Evolutionary conservation across 805 yeast genomes (phyloP), one percentile per base, ranked within the genome.

Genomic region (Candida odintsovae): DNA sequence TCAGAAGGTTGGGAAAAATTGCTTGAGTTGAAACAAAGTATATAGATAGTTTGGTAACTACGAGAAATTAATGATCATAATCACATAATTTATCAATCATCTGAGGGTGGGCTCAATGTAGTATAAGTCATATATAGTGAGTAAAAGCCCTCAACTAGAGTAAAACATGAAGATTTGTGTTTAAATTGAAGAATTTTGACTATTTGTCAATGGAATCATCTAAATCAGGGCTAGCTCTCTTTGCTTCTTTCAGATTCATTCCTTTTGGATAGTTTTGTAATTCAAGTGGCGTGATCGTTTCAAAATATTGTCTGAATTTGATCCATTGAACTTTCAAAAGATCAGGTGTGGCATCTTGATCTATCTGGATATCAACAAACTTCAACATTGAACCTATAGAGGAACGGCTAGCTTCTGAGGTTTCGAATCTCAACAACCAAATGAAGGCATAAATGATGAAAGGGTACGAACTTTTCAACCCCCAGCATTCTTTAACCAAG

Each of bases 1-100:
- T 72, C 85, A 3, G 82, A 77, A 31, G 94, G 89, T 2, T 90
- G 92, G 87, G 79, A 81, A 38, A 73, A 71, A 50, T 66, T 90
- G 46, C 65, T 70, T 46, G 78, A 75, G 28, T 39, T 66, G 29
- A 66, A 65, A 47, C 25, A 51, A 6, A 48, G 45, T 19, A 38
- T 51, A 20, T 54, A 44, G 31, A 36, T 36, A 5, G 36, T 33
- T 16, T 9, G 13, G 16, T 9, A 31, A 33, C 36, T 33, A 33
- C 20, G 12, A 28, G n/a, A 28, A 4, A 25, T 25, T 8, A 12
- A 25, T 25, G 28, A 25, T 6, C 10, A 25, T 4, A 28, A 28
- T 28, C 31, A 13, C n/a, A 13, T 28, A 28, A 13, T 28, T 4
- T 13, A 13, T 28, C 31, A 13, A 28, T 13, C n/a, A 28, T 13